Conservation (phyloP, 2,329 filamentous ascomycete species). For the Phyllosticta citribraziliensis region DNA sequence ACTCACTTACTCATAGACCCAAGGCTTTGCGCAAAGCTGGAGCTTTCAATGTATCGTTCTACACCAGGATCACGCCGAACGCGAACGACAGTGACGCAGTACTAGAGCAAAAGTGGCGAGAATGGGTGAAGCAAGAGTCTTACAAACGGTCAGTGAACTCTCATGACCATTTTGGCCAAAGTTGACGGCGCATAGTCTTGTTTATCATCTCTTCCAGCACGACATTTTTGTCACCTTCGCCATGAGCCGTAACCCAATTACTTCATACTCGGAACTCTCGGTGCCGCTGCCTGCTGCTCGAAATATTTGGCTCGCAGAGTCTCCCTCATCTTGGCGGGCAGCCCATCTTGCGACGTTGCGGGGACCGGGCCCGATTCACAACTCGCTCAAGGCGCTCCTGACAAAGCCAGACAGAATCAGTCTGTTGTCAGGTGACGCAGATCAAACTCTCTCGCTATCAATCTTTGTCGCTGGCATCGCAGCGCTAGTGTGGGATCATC, state of each 20-base stretch:
- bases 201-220: slow-evolving; percentile 54
- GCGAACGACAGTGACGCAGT: slow-evolving; percentile 45
- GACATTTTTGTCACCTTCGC: slow-evolving; percentile 60
- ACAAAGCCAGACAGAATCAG: neutral
- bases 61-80: slow-evolving; percentile 41
- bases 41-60: slow-evolving; percentile 48
- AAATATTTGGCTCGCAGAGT: slow-evolving; percentile 56
- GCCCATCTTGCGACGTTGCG: slow-evolving; percentile 39
- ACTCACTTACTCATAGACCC: neutral
- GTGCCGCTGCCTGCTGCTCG: slow-evolving; percentile 54
- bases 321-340: slow-evolving; percentile 54
- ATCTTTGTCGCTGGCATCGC: slow-evolving; percentile 1
- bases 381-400: neutral
- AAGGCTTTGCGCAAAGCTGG: slow-evolving; percentile 44
- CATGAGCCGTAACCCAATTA: slow-evolving; percentile 51
- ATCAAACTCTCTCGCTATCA: slow-evolving; percentile 31
- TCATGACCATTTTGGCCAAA: slow-evolving; percentile 7
- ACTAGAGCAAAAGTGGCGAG: slow-evolving; percentile 55
- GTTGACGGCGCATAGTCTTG: slow-evolving; percentile 42
- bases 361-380: slow-evolving; percentile 8
- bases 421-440: slow-evolving; percentile 42
- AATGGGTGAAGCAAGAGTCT: slow-evolving; percentile 55
- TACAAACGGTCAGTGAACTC: slow-evolving; percentile 28
- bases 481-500: slow-evolving; percentile 2
- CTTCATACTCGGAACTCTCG: slow-evolving; percentile 60